Evolutionary conservation across 108 stramenopile genomes (phyloP).

Genomic region (Conticribra weissflogii): DNA sequence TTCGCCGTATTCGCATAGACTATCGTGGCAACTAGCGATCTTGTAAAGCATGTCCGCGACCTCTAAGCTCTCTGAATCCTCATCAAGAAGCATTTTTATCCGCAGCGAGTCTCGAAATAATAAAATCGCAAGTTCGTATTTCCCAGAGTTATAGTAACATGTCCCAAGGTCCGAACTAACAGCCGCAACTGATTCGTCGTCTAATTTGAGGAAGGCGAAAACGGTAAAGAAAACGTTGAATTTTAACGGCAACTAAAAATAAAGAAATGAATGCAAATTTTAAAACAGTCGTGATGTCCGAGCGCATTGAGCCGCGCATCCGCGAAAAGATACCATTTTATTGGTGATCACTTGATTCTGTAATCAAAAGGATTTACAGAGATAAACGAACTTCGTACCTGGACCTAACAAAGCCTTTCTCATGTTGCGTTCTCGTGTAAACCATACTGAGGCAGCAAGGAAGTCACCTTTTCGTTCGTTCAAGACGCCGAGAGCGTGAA

Average conservation of each 20-base stretch:
- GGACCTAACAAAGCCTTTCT: constrained; percentile 39
- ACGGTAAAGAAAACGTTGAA: neutral
- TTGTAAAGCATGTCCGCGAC: constrained; percentile 49
- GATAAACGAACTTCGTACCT: constrained; percentile 10
- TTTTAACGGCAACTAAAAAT: no score
- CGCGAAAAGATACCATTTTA: no score
- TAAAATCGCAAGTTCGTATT: constrained; percentile 39
- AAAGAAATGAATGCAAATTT: neutral
- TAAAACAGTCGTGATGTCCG: constrained; percentile 1
- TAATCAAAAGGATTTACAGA: no score
- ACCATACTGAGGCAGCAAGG: constrained; percentile 43
- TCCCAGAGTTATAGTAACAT: constrained; percentile 46
- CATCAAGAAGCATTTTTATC: constrained; percentile 10
- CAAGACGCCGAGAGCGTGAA: constrained; percentile 47
- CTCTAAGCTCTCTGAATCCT: constrained; percentile 29
- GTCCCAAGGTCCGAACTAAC: constrained; percentile 41
- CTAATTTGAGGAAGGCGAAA: no score
- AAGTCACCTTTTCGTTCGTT: constrained; percentile 45
- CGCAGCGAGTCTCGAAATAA: constrained; percentile 41
- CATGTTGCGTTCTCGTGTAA: constrained; percentile 28
- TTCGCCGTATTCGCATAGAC: constrained; percentile 49
- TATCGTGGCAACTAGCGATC: constrained; percentile 57
- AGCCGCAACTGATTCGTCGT: constrained; percentile 33
- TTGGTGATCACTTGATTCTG: no score
- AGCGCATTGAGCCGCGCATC: no score